Evolutionary conservation across 257 asterid species (phyloP), one percentile per base, ranked within the genome.

Genomic region (Avicennia marina): DNA sequence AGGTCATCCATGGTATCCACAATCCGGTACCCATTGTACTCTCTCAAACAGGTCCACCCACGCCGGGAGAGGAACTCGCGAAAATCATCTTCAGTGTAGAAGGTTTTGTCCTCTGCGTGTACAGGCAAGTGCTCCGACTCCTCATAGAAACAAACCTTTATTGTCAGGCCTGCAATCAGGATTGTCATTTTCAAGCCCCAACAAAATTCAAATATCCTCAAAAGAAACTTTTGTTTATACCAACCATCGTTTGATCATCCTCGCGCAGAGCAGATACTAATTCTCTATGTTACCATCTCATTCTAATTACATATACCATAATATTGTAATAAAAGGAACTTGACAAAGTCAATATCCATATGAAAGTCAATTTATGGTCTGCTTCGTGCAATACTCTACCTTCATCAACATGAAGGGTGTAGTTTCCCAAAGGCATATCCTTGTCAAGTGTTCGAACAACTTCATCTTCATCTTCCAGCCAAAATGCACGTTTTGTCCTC

Each of bases 381-480:
- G 31, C 29, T 2, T 34, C 10, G 27, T 38, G 34, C 41, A 15
- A 8, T 32, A 40, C 53, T n/a, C 17, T 75, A 85, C 98, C 96
- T 87, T 85, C 96, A 60, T 91, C 98, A 12, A 85, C 85, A 58
- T 78, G 98, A 53, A 91, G 87, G 42, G 80, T 81, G 76, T 91
- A 91, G 73, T 75, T 83, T 55, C 95, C 95, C 1, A 85, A 72
- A 54, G 98, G 98, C 96, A 87, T 91, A 42, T 83, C 95, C 54
- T 96, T 70, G 74, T 85, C 93, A n/a, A 91, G 79, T 60, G 95
- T 40, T 26, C 94, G 82, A 16, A 91, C 81, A 1, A 91, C 83
- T 50, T 50, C 73, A 40, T 79, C 95, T 74, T 83, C 98, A 58
- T 88, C 98, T 70, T 87, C 98, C 76, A 91, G 75, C 95, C 96